Percentiles rank a stretch among this genome's conserved stretches.
phyloP scores from a whole-genome alignment of 2,329 filamentous ascomycete species.

The Aspergillus glaucus region DNA sequence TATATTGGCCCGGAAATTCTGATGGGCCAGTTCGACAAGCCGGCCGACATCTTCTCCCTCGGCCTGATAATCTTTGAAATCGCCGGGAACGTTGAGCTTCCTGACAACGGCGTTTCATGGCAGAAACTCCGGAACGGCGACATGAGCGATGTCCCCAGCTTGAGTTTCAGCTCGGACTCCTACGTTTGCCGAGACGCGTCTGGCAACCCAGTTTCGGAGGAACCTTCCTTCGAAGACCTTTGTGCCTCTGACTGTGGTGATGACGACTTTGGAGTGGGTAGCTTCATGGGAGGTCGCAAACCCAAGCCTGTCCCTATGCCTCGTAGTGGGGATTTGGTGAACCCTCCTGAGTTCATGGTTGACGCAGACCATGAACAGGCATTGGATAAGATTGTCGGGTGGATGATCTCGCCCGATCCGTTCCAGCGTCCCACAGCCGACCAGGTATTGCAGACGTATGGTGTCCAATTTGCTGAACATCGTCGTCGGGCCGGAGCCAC shows the following conservation, averaged over 20 bases:
- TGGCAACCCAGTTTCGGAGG: slow-evolving; percentile 56
- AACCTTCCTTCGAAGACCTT: slow-evolving; percentile 39
- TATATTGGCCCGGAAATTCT: slow-evolving; percentile 95
- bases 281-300: slow-evolving; percentile 22
- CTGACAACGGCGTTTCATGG: slow-evolving; percentile 89
- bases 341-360: slow-evolving; percentile 85
- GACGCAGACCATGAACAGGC: slow-evolving; percentile 65
- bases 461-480: slow-evolving; percentile 71
- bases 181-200: slow-evolving; percentile 69
- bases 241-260: slow-evolving; percentile 40
- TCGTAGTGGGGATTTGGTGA: slow-evolving; percentile 52
- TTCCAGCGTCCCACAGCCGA: slow-evolving; percentile 65
- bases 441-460: slow-evolving; percentile 65
- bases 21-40: slow-evolving; percentile 77
- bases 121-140: slow-evolving; percentile 83
- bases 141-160: slow-evolving; percentile 77
- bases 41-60: slow-evolving; percentile 87
- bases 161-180: slow-evolving; percentile 71
- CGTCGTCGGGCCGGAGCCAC: slow-evolving; percentile 83
- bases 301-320: slow-evolving; percentile 25
- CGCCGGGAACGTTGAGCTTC: slow-evolving; percentile 86
- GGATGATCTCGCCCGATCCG: slow-evolving; percentile 79
- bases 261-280: slow-evolving; percentile 37
- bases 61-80: slow-evolving; percentile 93
- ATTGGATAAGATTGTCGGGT: slow-evolving; percentile 74